phyloP scores from a whole-genome alignment of 257 asterid species.

The Hygrophila difformis region DNA sequence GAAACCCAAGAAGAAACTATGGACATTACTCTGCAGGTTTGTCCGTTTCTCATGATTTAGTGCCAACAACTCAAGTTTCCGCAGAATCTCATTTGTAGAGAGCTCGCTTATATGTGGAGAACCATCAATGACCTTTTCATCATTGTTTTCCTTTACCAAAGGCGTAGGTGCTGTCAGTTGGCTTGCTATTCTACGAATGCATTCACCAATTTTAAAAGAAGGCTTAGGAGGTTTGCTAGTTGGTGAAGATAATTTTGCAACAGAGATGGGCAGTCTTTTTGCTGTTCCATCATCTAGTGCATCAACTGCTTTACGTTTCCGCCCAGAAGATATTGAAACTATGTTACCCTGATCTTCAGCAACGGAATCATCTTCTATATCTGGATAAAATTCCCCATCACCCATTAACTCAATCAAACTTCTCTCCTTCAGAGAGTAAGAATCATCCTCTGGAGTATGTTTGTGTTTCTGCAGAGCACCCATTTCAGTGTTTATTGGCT shows the following conservation, averaged over 20 bases:
- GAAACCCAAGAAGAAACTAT: slow-evolving; percentile 49
- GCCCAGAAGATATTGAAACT: slow-evolving; percentile 26
- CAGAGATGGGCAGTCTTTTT: slow-evolving; percentile 31
- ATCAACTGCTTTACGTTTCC: slow-evolving; percentile 49
- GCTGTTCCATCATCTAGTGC: slow-evolving; percentile 44
- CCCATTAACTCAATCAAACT: slow-evolving; percentile 56
- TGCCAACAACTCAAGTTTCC: slow-evolving; percentile 61
- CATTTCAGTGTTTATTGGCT: slow-evolving; percentile 17
- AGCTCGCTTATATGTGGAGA: slow-evolving; percentile 36
- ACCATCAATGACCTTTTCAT: slow-evolving; percentile 25
- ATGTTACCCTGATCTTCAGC: slow-evolving; percentile 24
- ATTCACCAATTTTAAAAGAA: slow-evolving; percentile 85
- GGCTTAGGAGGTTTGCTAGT: slow-evolving; percentile 50
- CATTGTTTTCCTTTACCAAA: slow-evolving; percentile 26
- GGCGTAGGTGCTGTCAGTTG: slow-evolving; percentile 51
- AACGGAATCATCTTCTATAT: slow-evolving; percentile 41
- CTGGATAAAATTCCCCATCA: slow-evolving; percentile 31
- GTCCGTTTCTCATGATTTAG: slow-evolving; percentile 43
- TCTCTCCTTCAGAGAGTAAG: slow-evolving; percentile 54
- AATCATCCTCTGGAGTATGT: slow-evolving; percentile 33
- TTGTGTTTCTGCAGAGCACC: slow-evolving; percentile 32
- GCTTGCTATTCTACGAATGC: slow-evolving; percentile 88
- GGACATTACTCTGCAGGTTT: slow-evolving; percentile 18
- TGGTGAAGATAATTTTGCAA: slow-evolving; percentile 47
- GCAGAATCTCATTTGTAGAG: slow-evolving; percentile 49